A percentile compares a stretch with the other conserved stretches of the same genome.
Evolutionary conservation across 352 stramenopile genomes (phyloP).

Genomic region (Globisporangium splendens): DNA sequence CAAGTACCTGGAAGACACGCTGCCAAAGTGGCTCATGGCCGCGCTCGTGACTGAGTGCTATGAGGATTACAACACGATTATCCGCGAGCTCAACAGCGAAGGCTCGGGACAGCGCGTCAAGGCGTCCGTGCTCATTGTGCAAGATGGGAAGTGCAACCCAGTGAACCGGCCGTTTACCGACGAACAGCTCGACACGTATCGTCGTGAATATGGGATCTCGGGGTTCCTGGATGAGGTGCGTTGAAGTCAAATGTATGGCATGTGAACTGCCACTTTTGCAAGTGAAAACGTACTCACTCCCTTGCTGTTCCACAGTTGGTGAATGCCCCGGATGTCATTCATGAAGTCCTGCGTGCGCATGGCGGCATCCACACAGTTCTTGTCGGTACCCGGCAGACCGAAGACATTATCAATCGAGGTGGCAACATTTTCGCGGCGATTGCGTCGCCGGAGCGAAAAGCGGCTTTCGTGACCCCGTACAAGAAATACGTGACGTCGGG

Average conservation of each 20-base stretch:
- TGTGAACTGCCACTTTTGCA: no score
- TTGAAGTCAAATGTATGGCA: not conserved
- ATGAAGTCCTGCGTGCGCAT: slow-evolving; percentile 66
- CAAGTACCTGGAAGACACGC: slow-evolving; percentile 82
- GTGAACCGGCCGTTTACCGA: slow-evolving; percentile 56
- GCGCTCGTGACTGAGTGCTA: slow-evolving; percentile 76
- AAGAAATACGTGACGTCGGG: slow-evolving; percentile 86
- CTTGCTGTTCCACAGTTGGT: slow-evolving; percentile 41
- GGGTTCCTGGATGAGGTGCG: slow-evolving; percentile 78
- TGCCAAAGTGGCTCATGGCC: slow-evolving; percentile 76
- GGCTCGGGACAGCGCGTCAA: slow-evolving; percentile 44
- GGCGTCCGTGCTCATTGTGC: slow-evolving; percentile 63
- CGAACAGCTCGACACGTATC: slow-evolving; percentile 51
- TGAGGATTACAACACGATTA: slow-evolving; percentile 79
- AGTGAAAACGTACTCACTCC: not conserved
- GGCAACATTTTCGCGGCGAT: slow-evolving; percentile 62
- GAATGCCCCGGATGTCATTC: slow-evolving; percentile 77
- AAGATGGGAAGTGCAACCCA: slow-evolving; percentile 47
- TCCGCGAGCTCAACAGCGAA: slow-evolving; percentile 58
- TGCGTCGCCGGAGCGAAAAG: slow-evolving; percentile 49
- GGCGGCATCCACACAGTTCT: slow-evolving; percentile 78
- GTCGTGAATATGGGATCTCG: slow-evolving; percentile 55
- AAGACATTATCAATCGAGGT: slow-evolving; percentile 74
- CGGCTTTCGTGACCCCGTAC: slow-evolving; percentile 74
- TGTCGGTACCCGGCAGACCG: slow-evolving; percentile 64